Conservation (phyloP, 2,329 filamentous ascomycete species). For the Macrophomina phaseolina region DNA sequence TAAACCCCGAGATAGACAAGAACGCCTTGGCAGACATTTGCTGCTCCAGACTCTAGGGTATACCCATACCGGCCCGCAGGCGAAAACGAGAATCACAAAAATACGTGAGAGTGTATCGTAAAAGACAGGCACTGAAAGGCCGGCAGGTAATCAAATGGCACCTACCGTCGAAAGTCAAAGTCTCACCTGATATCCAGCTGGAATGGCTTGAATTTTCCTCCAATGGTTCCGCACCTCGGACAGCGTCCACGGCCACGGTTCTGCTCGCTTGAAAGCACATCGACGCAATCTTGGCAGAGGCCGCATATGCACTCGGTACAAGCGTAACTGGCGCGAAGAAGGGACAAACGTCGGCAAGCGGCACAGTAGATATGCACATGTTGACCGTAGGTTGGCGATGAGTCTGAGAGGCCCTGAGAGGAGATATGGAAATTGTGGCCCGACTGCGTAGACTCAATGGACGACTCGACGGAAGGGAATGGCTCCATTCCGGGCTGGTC, state of each 20-base stretch:
- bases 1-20: constrained; percentile 10
- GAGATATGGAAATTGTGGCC: constrained; percentile 68
- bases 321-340: constrained; percentile 83
- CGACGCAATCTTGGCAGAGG: constrained; percentile 86
- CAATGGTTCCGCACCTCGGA: constrained; percentile 78
- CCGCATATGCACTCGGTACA: constrained; percentile 97
- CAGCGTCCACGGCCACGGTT: constrained; percentile 71
- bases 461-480: constrained; percentile 89
- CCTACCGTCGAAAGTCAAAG: constrained; percentile 4
- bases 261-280: constrained; percentile 77
- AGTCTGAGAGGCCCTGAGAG: constrained; percentile 58
- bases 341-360: constrained; percentile 77
- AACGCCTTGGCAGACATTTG: constrained; percentile 22
- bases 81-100: constrained; percentile 9
- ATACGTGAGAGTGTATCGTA: constrained; percentile 11
- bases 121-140: constrained; percentile 3
- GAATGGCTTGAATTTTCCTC: constrained; percentile 82
- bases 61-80: constrained; percentile 21
- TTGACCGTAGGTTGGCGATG: constrained; percentile 60
- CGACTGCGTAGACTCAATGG: constrained; percentile 72
- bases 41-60: constrained; percentile 28
- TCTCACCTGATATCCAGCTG: constrained; percentile 78
- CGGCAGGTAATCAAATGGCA: background rate
- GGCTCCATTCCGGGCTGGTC: constrained; percentile 63
- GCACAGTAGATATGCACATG: constrained; percentile 89